These are phyloP conservation scores for Mortierella sp. DNA, from an alignment of 371 early-diverging fungal species.

Conservation along the genomic window DNA sequence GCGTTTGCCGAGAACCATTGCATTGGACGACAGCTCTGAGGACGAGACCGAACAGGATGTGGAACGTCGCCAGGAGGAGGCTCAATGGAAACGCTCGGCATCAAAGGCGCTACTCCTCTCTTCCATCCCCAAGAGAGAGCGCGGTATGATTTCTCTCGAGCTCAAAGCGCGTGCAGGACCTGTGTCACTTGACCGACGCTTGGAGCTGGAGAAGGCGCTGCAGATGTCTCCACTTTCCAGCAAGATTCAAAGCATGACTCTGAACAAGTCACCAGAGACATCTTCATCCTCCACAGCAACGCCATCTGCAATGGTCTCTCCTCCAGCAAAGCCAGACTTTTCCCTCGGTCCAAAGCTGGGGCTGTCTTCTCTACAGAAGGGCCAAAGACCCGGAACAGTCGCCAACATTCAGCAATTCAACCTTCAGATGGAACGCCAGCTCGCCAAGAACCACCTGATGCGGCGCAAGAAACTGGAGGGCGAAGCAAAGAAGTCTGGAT, in stretches of 20 bases:
- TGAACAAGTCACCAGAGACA: background rate
- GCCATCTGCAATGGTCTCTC: background rate
- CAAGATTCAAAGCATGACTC: conserved; percentile 36
- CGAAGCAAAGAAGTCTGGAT: conserved; percentile 34
- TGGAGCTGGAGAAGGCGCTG: conserved; percentile 12
- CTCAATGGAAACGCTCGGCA: conserved; percentile 26
- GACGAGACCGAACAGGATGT: conserved; percentile 30
- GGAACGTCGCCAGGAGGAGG: conserved; percentile 13
- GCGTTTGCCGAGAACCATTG: conserved; percentile 17
- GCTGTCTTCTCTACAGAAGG: conserved; percentile 29
- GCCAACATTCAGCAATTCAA: conserved; percentile 24
- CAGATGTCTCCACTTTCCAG: conserved; percentile 46
- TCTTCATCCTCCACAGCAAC: background rate
- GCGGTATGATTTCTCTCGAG: conserved; percentile 17
- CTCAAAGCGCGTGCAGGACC: conserved; percentile 1
- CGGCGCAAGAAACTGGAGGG: conserved; percentile 26
- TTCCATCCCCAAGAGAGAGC: conserved; percentile 22
- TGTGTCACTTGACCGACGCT: background rate
- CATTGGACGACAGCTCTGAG: conserved; percentile 40
- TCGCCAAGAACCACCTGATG: conserved; percentile 30
- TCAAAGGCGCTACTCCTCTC: conserved; percentile 23
- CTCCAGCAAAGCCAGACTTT: background rate
- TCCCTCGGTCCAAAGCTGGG: background rate
- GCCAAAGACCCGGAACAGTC: conserved; percentile 12
- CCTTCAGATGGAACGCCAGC: conserved; percentile 27